A percentile compares a stretch with the other conserved stretches of the same genome.
These are phyloP conservation scores for Ganoderma meredithae DNA, from an alignment of 1,284 basidiomycete species.

Conservation along the genomic window DNA sequence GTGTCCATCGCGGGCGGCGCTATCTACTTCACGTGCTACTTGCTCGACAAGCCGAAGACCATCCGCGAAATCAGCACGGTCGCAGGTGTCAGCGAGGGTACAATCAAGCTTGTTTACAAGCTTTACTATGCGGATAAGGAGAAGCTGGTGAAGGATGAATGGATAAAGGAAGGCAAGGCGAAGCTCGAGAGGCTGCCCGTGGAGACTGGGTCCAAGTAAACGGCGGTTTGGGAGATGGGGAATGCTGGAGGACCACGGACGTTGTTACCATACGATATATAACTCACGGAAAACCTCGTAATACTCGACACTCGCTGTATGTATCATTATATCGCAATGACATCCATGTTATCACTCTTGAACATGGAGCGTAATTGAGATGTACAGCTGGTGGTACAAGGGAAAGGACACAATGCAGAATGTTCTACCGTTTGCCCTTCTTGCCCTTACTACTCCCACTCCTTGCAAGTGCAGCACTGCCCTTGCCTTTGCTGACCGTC, in stretches of 20 bases:
- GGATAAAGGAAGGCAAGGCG: conserved; percentile 82
- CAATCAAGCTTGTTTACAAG: conserved; percentile 89
- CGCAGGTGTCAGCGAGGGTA: conserved; percentile 97
- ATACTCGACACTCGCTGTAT: conserved; percentile 27
- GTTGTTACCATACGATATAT: conserved; percentile 19
- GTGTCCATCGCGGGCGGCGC: conserved; percentile 97
- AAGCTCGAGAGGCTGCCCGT: conserved; percentile 56
- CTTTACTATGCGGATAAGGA: conserved; percentile 74
- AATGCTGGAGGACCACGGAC: conserved; percentile 16
- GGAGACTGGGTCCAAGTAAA: conserved; percentile 41
- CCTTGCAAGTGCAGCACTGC: conserved; percentile 61
- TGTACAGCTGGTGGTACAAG: background rate
- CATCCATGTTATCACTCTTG: conserved; percentile 21
- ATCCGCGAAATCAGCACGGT: conserved; percentile 91
- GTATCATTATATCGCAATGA: conserved; percentile 32
- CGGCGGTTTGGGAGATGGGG: background rate
- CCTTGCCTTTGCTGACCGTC: conserved; percentile 74
- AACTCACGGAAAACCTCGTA: conserved; percentile 14
- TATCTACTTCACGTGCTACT: conserved; percentile 90
- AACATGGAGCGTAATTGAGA: background rate
- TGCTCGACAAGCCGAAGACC: conserved; percentile 79
- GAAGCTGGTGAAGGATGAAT: conserved; percentile 81
- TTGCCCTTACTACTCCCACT: conserved; percentile 36
- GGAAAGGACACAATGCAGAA: background rate
- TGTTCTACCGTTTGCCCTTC: conserved; percentile 31